Base-by-base conservation (phyloP, 192 early-diverging fungal species). In the Polychytrium aggregatum region DNA sequence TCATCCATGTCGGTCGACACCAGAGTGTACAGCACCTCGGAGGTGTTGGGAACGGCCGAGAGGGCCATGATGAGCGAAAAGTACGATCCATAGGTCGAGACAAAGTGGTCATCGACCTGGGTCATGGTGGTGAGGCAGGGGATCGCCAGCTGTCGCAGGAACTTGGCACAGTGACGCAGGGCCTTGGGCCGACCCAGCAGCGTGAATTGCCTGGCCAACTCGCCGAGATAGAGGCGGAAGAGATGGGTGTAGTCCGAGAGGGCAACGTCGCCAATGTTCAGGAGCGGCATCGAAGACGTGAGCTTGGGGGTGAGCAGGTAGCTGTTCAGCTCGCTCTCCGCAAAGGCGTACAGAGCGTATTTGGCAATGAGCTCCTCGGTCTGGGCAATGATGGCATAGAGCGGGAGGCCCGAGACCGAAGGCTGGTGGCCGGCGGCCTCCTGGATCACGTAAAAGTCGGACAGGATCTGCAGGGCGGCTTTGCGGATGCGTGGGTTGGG, bases 221-320 rank as follows among this genome's bases (percentile, higher is more conserved):
- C 64, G 8, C 64, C 70, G n/a, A 70, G 46, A 40, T 66, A 72
- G 44, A 59, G 71, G 26, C 61, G 52, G 45, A 62, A 69, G 37
- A 70, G 48, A 7, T 40, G 43, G 13, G 63, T 54, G 28, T 44
- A 64, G 37, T 67, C 63, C 41, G 56, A 60, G 10, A 34, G 29
- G 14, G 67, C 62, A 0, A 72, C 62, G 11, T 66, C 57, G 22
- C 28, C 27, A n/a, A 70, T 47, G 10, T 59, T 46, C n/a, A 70
- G 54, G 26, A 58, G 37, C 6, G 40, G 40, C 27, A 72, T 47
- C n/a, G 27, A 34, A 2, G 65, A 39, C 29, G 62, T 52, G 7
- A 65, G 47, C 2, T 46, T 38, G 10, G 70, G 63, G 17, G 40
- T 45, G 0, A 72, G 40, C 18, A 50, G 42, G 39, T 67, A 50